Evolutionary conservation across 192 early-diverging fungal genomes (phyloP), one percentile per base, ranked within the genome.

Genomic region (Coemansia sp.): DNA sequence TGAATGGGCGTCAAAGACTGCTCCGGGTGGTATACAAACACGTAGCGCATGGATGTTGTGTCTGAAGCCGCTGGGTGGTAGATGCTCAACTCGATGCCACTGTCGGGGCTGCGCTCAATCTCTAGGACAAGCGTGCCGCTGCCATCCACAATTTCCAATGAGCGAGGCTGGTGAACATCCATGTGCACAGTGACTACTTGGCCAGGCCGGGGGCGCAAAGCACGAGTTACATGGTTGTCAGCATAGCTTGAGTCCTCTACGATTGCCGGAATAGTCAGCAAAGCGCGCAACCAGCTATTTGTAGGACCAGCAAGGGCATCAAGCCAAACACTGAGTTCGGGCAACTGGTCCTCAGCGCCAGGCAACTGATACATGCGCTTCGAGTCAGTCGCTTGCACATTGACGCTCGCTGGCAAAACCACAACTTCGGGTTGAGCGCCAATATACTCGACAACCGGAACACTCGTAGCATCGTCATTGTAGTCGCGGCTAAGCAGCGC

Each of bases 401-500:
- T 29, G 6, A 78, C 62, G 24, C 24, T 37, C 2, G 35, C 46
- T 1, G 71, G 60, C 31, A 74, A 45, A 0, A 14, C 4, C 0
- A 8, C 34, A 0, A 37, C 2, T 1, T 3, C 19, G 4, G 79
- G 74, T 0, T 61, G 42, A n/a, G 34, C 57, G 14, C 74, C 91
- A 63, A 95, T 79, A 73, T 91, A 94, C 68, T 96, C 94, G 63
- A 91, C 87, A 33, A 87, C 70, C 10, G 95, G 94, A 39, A 98
- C 91, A 10, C 56, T 64, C 19, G 71, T 67, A 16, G 73, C 76
- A 29, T 91, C 84, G 44, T 78, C 75, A 44, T 78, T 82, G 74
- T 96, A 93, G 81, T 92, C 88, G 39, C 85, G 81, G 59, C 86
- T 76, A 76, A 92, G 88, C 60, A 96, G 83, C 50, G 85, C 83